Percentiles rank a stretch among this genome's conserved stretches.
Conservation (phyloP, 2,329 filamentous ascomycete genomes). For the Pseudocercospora musae region DNA sequence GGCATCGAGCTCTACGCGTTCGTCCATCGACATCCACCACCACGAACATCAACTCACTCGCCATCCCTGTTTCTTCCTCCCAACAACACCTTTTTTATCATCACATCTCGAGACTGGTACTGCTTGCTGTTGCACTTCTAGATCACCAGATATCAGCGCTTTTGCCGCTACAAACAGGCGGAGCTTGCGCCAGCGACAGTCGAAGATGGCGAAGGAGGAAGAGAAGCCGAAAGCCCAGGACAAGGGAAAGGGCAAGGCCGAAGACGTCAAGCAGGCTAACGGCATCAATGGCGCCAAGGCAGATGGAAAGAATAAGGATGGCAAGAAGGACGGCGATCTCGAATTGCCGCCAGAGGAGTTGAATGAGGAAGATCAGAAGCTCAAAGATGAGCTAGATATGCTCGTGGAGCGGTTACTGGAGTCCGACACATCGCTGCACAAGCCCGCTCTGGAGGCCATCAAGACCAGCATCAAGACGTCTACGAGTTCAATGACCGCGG, state of each 20-base stretch:
- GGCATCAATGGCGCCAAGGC: conserved; percentile 53
- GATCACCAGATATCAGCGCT: not conserved
- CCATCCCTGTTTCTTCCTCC: not conserved
- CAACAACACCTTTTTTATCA: not conserved
- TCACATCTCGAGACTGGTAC: not conserved
- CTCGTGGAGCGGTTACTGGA: conserved; percentile 93
- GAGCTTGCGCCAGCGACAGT: conserved; percentile 8
- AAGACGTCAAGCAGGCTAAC: conserved; percentile 62
- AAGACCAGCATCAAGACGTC: conserved; percentile 99
- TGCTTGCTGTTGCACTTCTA: not conserved
- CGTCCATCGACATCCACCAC: conserved; percentile 1
- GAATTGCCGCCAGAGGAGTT: conserved; percentile 76
- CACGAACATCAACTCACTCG: conserved; percentile 2
- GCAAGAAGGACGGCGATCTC: conserved; percentile 74
- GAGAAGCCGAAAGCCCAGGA: conserved; percentile 79
- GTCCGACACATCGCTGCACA: conserved; percentile 81
- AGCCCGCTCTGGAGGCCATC: conserved; percentile 89
- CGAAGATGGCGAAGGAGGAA: conserved; percentile 84
- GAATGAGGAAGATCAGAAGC: conserved; percentile 95
- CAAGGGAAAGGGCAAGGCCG: conserved; percentile 94
- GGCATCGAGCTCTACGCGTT: conserved; percentile 2
- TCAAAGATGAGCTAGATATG: conserved; percentile 98
- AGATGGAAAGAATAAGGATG: conserved; percentile 63
- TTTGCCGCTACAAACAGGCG: not conserved
- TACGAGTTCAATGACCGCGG: conserved; percentile 98